Evolutionary conservation across 176 grass and related monocot genomes (phyloP).

Genomic region (Oryza glaberrima): DNA sequence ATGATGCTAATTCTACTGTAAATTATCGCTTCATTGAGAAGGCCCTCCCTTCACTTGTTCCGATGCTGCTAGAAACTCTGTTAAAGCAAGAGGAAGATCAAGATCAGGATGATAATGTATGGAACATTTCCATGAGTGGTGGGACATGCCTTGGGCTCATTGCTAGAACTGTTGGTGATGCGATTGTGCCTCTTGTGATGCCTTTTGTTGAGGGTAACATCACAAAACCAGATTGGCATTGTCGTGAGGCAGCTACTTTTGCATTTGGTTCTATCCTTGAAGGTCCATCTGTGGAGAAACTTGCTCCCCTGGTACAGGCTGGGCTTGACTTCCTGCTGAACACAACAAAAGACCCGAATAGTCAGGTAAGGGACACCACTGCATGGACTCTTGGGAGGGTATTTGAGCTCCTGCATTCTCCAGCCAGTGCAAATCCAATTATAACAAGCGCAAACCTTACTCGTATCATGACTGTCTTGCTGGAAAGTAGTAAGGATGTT

Average conservation of each 20-base stretch:
- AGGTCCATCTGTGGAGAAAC: conserved; percentile 82
- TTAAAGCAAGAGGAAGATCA: conserved; percentile 95
- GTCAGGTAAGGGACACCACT: conserved; percentile 88
- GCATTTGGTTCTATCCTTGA: conserved; percentile 99
- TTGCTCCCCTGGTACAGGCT: conserved; percentile 60
- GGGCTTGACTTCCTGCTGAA: conserved; percentile 80
- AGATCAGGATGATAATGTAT: conserved; percentile 81
- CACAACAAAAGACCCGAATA: conserved; percentile 76
- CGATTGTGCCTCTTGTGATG: conserved; percentile 74
- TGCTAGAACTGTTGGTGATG: conserved; percentile 77
- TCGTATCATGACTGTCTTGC: conserved; percentile 71
- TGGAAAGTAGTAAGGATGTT: conserved; percentile 83
- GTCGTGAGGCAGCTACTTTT: conserved; percentile 85
- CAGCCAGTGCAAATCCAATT: conserved; percentile 62
- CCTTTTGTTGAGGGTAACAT: conserved; percentile 84
- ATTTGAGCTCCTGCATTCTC: conserved; percentile 87
- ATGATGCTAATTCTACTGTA: conserved; percentile 64
- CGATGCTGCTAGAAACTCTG: conserved; percentile 84
- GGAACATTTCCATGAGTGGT: conserved; percentile 86
- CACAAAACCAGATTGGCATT: conserved; percentile 74
- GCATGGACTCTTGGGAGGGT: conserved; percentile 94
- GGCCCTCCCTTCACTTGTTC: conserved; percentile 87
- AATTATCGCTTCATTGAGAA: conserved; percentile 81
- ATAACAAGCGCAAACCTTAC: conserved; percentile 82
- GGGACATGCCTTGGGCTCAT: conserved; percentile 79